Base-by-base conservation (phyloP, 345 rosid genomes). In the Garcia nutans region DNA sequence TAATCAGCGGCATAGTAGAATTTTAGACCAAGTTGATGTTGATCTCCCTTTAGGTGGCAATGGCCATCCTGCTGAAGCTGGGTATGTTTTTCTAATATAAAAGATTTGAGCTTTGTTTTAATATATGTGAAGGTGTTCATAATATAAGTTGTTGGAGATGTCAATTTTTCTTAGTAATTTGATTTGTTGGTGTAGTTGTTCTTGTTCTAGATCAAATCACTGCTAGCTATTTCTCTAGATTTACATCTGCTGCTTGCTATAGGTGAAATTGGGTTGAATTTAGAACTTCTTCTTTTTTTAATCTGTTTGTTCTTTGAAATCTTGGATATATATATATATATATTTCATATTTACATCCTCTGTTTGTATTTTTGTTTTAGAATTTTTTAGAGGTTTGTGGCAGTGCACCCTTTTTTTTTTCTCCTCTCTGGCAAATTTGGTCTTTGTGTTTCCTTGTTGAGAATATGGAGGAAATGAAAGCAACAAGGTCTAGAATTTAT, bases 31-130 rank as follows among this genome's bases (percentile, higher is more conserved):
- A 81, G 54, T 88, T 67, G 91, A 88, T 79, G 44, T 90, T 69
- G 90, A 89, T 79, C 74, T 95, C 47, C 87, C 86, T 57, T 65
- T 95, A 28, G 99, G 98, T 1, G 98, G 99, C 82, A 89, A 84
- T 59, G 96, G 98, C 81, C 79, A 41, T 3, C 97, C 93, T 26
- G 80, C 89, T 22, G 89, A 84, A 58, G 82, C 92, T 75, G 98
- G 99, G 98, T 93, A 68, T 59, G 84, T 82, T 61, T 62, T 19
- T 28, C 24, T 56, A 19, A 45, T 45, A 45, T 8, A 11, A 45
- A 45, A 45, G 50, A 8, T 54, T 54, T 54, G 7, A 16, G 57
- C 57, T 17, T 54, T 54, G n/a, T 54, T 54, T 54, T 54, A 15
- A 54, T 54, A 54, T 12, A 28, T 3, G 3, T 33, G 0, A 31